These are phyloP conservation scores for Raphanus hybrid DNA, from an alignment of 441 rosid species.

Conservation along the genomic window DNA sequence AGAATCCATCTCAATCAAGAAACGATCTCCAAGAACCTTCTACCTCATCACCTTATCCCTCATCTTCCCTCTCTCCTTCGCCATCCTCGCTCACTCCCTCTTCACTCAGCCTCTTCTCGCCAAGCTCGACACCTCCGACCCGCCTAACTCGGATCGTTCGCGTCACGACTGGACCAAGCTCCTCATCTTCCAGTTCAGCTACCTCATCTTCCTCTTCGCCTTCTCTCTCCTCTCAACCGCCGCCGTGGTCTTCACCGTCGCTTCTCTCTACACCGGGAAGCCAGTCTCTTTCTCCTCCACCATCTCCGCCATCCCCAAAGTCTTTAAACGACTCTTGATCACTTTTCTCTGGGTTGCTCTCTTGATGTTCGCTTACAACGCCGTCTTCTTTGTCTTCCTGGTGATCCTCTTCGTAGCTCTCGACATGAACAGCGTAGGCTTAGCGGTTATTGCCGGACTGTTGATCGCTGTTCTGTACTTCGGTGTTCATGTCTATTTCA, in stretches of 20 bases:
- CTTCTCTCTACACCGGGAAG: constrained; percentile 42
- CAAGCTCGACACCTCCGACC: constrained; percentile 56
- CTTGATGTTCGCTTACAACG: constrained; percentile 70
- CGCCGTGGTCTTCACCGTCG: constrained; percentile 91
- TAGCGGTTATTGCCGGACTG: constrained; percentile 52
- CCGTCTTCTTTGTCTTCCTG: constrained; percentile 55
- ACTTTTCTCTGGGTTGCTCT: constrained; percentile 82
- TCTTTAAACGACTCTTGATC: constrained; percentile 72
- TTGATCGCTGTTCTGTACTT: constrained; percentile 58
- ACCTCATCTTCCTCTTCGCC: constrained; percentile 87
- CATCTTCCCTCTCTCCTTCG: constrained; percentile 93
- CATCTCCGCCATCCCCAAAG: constrained; percentile 75
- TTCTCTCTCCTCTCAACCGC: constrained; percentile 97
- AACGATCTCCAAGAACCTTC: constrained; percentile 74
- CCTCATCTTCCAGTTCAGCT: constrained; percentile 71
- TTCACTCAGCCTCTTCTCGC: constrained; percentile 77
- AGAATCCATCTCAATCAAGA: constrained; percentile 81
- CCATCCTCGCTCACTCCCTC: constrained; percentile 90
- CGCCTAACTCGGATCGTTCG: constrained; percentile 50
- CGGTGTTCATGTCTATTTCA: constrained; percentile 82
- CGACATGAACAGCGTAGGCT: constrained; percentile 50
- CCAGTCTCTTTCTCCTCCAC: constrained; percentile 80
- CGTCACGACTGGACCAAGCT: constrained; percentile 78
- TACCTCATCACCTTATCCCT: constrained; percentile 76
- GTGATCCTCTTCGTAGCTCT: constrained; percentile 59